phyloP scores from a whole-genome alignment of 169 alveolate genomes.

The Plasmodium relictum region DNA sequence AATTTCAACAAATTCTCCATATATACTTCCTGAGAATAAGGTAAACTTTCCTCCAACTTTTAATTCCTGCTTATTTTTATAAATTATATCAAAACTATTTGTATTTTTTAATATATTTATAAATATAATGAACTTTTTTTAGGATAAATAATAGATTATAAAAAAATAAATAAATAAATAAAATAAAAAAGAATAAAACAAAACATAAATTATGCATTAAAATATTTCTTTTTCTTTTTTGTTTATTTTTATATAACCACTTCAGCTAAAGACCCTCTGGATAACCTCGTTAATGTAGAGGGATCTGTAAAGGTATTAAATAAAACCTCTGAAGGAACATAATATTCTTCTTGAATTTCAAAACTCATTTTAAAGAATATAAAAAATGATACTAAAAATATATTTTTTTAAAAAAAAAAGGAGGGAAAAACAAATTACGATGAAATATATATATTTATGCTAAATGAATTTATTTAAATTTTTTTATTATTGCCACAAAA shows the following conservation, averaged over 20 bases:
- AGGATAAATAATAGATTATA: background rate
- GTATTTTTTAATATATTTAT: background rate
- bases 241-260: constrained; percentile 9
- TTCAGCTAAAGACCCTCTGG: constrained; percentile 71
- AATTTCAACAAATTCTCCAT: constrained; percentile 45
- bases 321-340: constrained; percentile 70
- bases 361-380: constrained; percentile 37
- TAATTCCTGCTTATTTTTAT: constrained; percentile 13
- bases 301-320: constrained; percentile 65
- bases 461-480: too few species aligned
- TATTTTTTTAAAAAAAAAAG: background rate
- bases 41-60: constrained; percentile 74
- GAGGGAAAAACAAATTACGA: background rate
- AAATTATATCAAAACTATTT: background rate
- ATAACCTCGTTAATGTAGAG: constrained; percentile 49
- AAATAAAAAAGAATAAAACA: constrained; percentile 6
- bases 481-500: too few species aligned
- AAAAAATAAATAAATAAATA: background rate
- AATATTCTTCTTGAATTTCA: constrained; percentile 46
- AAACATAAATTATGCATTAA: background rate
- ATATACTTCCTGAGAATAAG: constrained; percentile 38
- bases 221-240: background rate
- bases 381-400: background rate
- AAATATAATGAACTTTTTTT: background rate
- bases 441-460: too few species aligned